Base-by-base conservation (phyloP, 169 alveolate species). In the Neospora caninum region DNA sequence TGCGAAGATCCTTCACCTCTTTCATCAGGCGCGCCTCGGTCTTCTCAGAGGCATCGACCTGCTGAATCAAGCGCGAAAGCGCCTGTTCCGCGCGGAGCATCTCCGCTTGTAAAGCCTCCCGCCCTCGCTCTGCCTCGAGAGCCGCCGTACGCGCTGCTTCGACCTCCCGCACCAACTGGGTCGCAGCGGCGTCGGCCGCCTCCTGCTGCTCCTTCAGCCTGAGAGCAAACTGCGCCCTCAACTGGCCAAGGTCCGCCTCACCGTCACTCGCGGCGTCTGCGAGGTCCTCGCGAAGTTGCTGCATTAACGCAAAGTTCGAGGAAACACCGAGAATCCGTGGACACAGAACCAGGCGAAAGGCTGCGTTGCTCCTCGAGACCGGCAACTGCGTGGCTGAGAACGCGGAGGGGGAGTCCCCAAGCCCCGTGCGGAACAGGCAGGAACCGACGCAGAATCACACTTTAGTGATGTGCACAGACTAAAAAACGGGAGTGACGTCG, bases 271-370 rank as follows among this genome's bases (percentile, higher is more conserved):
- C 73, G 34, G 73, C 73, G 31, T 64, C 73, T 22, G 25, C 73
- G 34, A 64, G n/a, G n/a, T 64, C 73, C 73, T 64, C 73, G 73
- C 73, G 73, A 16, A 64, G 73, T 64, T 64, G 73, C 73, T 64
- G 73, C 73, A 64, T 29, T 10, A 9, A 64, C 73, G 34, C 7
- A 64, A 7, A 64, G 73, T n/a, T n/a, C 16, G 20, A 16, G 73
- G n/a, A 64, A 22, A 10, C 7, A 1, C 0, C 25, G 73, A 7
- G n/a, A 64, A 7, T 27, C 31, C 31, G 73, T 13, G 20, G 18
- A 53, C 7, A 53, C 64, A n/a, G n/a, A n/a, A n/a, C n/a, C n/a
- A n/a, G n/a, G n/a, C n/a, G n/a, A n/a, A n/a, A n/a, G n/a, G n/a
- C n/a, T n/a, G n/a, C n/a, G n/a, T n/a, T n/a, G n/a, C n/a, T n/a